Percentiles rank a stretch among this genome's conserved stretches.
Conservation (phyloP, 139 green algal species). For the Axilococcus clingmanii region DNA sequence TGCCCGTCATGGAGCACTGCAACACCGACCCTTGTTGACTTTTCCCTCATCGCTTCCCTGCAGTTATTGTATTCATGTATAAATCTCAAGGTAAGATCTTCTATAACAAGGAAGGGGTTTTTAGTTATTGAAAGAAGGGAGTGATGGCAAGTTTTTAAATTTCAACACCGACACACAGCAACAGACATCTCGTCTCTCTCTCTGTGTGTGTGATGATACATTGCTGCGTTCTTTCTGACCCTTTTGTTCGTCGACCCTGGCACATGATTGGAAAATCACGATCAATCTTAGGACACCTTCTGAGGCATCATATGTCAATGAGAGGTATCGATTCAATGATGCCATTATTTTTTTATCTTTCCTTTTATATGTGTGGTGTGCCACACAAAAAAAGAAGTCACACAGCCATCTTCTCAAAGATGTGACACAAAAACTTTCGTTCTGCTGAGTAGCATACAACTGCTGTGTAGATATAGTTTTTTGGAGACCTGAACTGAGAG, state of each 20-base stretch:
- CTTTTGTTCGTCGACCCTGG: conserved; percentile 1
- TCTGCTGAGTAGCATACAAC: conserved; percentile 23
- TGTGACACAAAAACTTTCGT: conserved; percentile 38
- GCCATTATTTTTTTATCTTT: conserved; percentile 5
- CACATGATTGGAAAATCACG: conserved; percentile 6
- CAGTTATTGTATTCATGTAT: too few relatives aligned
- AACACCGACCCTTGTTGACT: too few relatives aligned
- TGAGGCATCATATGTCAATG: conserved; percentile 10
- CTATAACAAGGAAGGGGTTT: too few relatives aligned
- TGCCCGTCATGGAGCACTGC: too few relatives aligned
- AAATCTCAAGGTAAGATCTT: too few relatives aligned
- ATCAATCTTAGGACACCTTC: conserved; percentile 39
- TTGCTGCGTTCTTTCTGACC: conserved; percentile 41
- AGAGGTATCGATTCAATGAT: conserved; percentile 10
- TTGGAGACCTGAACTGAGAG: conserved; percentile 45
- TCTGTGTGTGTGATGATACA: too few relatives aligned
- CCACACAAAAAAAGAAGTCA: background rate
- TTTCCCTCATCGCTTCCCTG: too few relatives aligned
- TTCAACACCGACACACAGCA: too few relatives aligned
- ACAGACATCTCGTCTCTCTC: too few relatives aligned
- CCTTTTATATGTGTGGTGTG: conserved; percentile 2
- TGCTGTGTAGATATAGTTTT: conserved; percentile 20
- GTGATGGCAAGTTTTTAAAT: too few relatives aligned
- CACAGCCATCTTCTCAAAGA: too few relatives aligned
- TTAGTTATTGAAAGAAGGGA: too few relatives aligned